These are phyloP conservation scores for Rhizopogon sp. DNA, from an alignment of 768 basidiomycete genomes.

Conservation along the genomic window DNA sequence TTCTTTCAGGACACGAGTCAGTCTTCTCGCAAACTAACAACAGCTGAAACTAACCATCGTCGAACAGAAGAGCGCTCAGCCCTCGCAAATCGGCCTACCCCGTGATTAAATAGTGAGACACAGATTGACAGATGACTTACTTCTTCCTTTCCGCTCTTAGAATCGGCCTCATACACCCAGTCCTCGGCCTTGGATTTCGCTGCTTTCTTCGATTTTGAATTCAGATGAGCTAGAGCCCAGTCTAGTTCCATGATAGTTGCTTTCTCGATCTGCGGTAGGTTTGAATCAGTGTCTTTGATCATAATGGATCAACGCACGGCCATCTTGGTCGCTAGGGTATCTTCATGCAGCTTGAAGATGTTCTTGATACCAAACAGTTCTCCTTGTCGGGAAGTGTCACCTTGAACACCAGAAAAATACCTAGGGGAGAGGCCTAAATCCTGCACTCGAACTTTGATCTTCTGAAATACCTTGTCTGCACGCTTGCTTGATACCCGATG, in stretches of 20 bases:
- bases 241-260: conserved; percentile 71
- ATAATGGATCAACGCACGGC: conserved; percentile 41
- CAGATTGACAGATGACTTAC: conserved; percentile 1
- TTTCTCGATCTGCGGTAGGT: conserved; percentile 58
- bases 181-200: conserved; percentile 29
- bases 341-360: conserved; percentile 76
- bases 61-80: conserved; percentile 62
- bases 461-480: conserved; percentile 62
- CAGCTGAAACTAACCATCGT: conserved; percentile 44
- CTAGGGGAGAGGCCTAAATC: conserved; percentile 26
- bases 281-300: not conserved
- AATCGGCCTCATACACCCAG: conserved; percentile 41
- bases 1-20: conserved; percentile 22
- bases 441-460: not conserved
- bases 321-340: conserved; percentile 65
- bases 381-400: conserved; percentile 66
- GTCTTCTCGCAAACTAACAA: not conserved
- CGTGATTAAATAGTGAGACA: not conserved
- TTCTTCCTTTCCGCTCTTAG: conserved; percentile 38
- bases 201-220: conserved; percentile 32
- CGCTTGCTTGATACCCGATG: conserved; percentile 80
- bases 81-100: conserved; percentile 52
- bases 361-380: conserved; percentile 86
- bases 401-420: conserved; percentile 81
- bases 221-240: conserved; percentile 74